Evolutionary conservation across 768 basidiomycete genomes (phyloP), one percentile per base, ranked within the genome.

Genomic region (Mycena capillaripes): DNA sequence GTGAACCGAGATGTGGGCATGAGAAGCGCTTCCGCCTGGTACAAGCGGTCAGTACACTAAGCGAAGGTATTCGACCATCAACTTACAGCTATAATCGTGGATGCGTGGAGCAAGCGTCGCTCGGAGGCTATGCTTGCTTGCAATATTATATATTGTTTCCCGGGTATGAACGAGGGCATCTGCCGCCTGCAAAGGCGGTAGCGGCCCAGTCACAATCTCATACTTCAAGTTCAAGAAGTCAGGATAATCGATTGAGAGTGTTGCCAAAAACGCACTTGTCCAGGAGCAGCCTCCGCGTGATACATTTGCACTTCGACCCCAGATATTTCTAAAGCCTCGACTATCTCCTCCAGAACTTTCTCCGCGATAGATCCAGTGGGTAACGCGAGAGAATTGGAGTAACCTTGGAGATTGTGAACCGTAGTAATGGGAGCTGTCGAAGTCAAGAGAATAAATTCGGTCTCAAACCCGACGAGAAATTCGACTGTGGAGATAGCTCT

Each of bases 271-370:
- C 58, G 25, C 58, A 29, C 58, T 85, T 92, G 92, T 19, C 93
- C 92, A 4, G 91, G 91, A 2, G 92, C 93, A 12, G 86, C 90
- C 79, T 94, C 93, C 0, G 89, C 78, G 69, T 93, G 93, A 71
- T 89, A 90, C 88, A 92, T 89, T 77, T 92, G 86, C 9, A 95
- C 79, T 76, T 90, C 90, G 11, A 94, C 86, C 0, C 87, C 88
- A 4, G 87, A 85, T 0, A 56, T 74, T 57, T 82, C 76, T 4
- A 95, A 78, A 14, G 81, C 81, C 40, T 89, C 83, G 0, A 86
- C 88, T 21, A 93, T 93, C 66, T 93, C 92, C 65, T 89, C 85
- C 3, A 94, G 74, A 0, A 87, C 86, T 14, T 74, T 78, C 0
- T 83, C 75, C 65, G 84, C 89, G n/a, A 78, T 71, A 1, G 85